Evolutionary conservation across 2,329 filamentous ascomycete genomes (phyloP), one percentile per base, ranked within the genome.

Genomic region (Geosmithia morbida): DNA sequence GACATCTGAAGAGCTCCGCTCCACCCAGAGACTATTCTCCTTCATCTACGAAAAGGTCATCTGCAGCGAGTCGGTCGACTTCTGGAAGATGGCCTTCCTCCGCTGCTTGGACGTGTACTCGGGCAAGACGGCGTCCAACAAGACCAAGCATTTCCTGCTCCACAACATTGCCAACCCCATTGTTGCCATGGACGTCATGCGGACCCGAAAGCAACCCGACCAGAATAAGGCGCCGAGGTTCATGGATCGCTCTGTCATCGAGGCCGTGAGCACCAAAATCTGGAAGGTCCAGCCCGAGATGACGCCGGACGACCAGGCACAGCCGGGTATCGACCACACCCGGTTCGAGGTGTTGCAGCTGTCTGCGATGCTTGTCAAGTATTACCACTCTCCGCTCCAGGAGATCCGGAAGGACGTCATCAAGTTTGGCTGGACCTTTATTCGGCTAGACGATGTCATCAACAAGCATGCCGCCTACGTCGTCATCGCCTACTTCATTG

Each of bases 391-490:
- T 30, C 85, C 88, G 47, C 76, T 98, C 1, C 85, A 94, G 54
- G 92, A 97, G 57, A 83, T 87, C 2, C 81, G 94, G 39, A 98
- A 98, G 64, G 92, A 98, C 53, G 90, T 98, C 51, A 98, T 98
- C 59, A 97, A 96, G 65, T 98, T 97, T 64, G 89, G 88, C 2
- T 99, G 92, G 92, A 95, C 89, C 17, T 97, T 95, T 60, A 98
- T 98, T 57, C 81, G 87, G 20, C 76, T 98, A n/a, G 94, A 99
- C 59, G 92, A 99, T 62, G 86, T 95, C 49, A 95, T 98, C 69
- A 98, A 97, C 70, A 98, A 98, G 64, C 92, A 97, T 61, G 92
- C 90, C 1, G 89, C 92, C 2, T 98, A 98, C 57, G 90, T 96
- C 5, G 80, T 98, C 6, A 94, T 98, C 51, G 88, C 87, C 2